Conservation (phyloP, 345 rosid genomes). For the Brassica carinata region DNA sequence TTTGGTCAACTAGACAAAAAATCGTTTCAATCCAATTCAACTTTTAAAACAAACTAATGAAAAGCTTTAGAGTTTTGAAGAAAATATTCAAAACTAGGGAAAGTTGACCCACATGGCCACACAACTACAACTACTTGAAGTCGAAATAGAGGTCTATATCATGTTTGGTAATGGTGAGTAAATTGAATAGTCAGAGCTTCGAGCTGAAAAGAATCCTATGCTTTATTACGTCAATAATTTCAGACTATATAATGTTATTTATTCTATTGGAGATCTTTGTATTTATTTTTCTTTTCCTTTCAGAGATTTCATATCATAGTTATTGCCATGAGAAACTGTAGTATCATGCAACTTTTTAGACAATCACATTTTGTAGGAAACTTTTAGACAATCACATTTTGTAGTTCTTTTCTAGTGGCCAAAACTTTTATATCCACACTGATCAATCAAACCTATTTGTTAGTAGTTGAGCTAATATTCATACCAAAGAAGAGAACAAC, state of each 20-base stretch:
- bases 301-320: background rate
- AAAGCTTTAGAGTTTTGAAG: background rate
- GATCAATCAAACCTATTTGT: background rate
- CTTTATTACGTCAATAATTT: conserved; percentile 7
- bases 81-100: conserved; percentile 13
- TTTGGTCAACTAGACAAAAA: conserved; percentile 13
- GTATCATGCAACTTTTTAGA: background rate
- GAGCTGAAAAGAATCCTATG: conserved; percentile 33
- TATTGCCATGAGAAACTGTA: background rate
- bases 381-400: conserved; percentile 8
- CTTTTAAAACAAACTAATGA: background rate
- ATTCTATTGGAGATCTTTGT: background rate
- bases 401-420: background rate
- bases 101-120: conserved; percentile 37
- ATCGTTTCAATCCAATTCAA: background rate
- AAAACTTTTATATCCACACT: background rate
- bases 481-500: background rate
- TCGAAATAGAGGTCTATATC: conserved; percentile 28
- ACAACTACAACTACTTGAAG: conserved; percentile 12
- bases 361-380: background rate
- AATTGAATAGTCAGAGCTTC: conserved; percentile 20
- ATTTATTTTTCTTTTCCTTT: background rate
- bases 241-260: background rate
- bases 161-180: conserved; percentile 27
- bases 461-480: background rate